Evolutionary conservation across 495 filamentous ascomycete species (phyloP).

Genomic region (Neohortaea acidophila): DNA sequence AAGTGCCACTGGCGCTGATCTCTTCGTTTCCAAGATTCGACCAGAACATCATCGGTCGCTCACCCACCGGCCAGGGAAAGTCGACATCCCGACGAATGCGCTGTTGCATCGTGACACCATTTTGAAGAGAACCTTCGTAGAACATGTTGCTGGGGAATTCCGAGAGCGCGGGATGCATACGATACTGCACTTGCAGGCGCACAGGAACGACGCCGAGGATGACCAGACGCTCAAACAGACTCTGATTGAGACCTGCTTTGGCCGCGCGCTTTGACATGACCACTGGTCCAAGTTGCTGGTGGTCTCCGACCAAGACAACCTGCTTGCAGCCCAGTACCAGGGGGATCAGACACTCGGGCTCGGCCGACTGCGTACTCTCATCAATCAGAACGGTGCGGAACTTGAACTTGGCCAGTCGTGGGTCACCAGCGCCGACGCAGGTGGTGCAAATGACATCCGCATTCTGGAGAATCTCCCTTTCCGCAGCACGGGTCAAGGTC

Average conservation of each 20-base stretch:
- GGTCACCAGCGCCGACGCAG: constrained; percentile 94
- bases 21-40: constrained; percentile 95
- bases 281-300: constrained; percentile 94
- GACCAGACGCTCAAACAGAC: constrained; percentile 91
- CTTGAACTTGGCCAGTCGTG: constrained; percentile 85
- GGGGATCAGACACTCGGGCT: constrained; percentile 98
- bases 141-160: constrained; percentile 99
- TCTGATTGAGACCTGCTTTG: constrained; percentile 93
- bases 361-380: constrained; percentile 96
- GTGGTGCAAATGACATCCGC: constrained; percentile 99
- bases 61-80: constrained; percentile 88
- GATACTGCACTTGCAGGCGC: constrained; percentile 91
- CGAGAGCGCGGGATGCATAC: constrained; percentile 97
- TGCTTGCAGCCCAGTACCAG: constrained; percentile 96
- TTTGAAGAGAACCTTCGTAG: constrained; percentile 94
- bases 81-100: constrained; percentile 86
- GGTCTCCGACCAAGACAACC: constrained; percentile 92
- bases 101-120: constrained; percentile 82
- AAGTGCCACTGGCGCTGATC: constrained; percentile 93
- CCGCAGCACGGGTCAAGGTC: constrained; percentile 78
- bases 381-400: constrained; percentile 97
- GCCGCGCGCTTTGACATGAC: constrained; percentile 99
- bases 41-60: constrained; percentile 99
- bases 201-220: constrained; percentile 85
- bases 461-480: constrained; percentile 88